A percentile compares a stretch with the other conserved stretches of the same genome.
Evolutionary conservation across 192 early-diverging fungal species (phyloP).

Genomic region (Podila verticillata): DNA sequence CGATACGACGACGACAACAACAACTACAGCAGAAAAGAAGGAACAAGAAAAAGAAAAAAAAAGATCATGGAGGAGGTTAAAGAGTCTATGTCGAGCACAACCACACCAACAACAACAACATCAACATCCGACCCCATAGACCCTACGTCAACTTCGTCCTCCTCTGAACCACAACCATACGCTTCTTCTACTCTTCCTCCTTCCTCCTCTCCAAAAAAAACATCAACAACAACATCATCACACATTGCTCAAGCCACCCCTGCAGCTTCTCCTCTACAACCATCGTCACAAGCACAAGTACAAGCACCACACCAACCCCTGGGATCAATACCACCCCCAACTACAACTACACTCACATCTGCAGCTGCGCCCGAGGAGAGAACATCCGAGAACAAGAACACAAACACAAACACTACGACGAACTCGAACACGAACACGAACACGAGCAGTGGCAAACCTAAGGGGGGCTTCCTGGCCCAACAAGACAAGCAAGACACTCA

Average conservation of each 20-base stretch:
- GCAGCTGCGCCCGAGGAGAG: no score
- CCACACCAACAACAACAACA: not conserved
- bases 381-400: no score
- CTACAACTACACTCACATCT: no score
- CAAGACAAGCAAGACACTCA: not conserved
- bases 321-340: no score
- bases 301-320: not conserved
- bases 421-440: no score
- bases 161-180: not conserved
- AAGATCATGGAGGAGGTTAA: no score
- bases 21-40: no score
- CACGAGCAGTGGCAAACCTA: not conserved
- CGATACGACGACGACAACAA: no score
- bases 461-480: not conserved
- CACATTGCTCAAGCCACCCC: not conserved
- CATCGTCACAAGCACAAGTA: conserved; percentile 1
- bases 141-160: not conserved
- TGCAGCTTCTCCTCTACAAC: not conserved
- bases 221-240: not conserved
- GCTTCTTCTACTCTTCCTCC: not conserved
- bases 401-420: no score
- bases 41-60: no score
- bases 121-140: not conserved
- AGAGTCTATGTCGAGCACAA: no score
- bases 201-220: not conserved